Base-by-base conservation (phyloP, 805 yeast genomes). In the Sugiyamaella boreocaroliniensis region DNA sequence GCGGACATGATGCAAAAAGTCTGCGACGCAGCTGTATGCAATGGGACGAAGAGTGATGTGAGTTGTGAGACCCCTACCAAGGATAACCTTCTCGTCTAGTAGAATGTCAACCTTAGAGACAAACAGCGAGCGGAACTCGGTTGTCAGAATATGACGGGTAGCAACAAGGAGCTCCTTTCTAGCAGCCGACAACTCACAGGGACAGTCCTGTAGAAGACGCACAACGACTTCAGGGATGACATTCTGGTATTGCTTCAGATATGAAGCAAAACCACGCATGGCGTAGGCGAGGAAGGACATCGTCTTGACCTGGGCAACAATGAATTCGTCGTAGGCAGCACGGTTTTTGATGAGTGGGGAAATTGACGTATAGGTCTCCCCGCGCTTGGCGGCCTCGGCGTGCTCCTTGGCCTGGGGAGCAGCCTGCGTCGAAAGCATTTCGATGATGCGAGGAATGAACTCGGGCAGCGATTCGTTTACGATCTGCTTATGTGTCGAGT, bases 1-100 rank as follows among this genome's bases (percentile, higher is more conserved):
- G 59, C 97, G 81, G 2, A 92, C 92, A 63, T 88, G 89, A 64
- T 93, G 98, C 50, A 93, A 85, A 61, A 95, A 84, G 64, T 93
- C 99, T 0, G 99, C 98, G 48, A 93, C 92, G 12, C 95, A 88
- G 37, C 95, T 86, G 67, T 90, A 93, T 0, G 98, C 98, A 63
- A 93, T 72, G 0, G 98, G 97, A 59, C 97, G 76, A 50, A 93
- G 75, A 0, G 95, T 87, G 66, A 90, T 97, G 63, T 82, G 83
- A 1, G 95, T 84, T 0, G 99, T 93, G 49, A 93, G 77, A 0
- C 98, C 98, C 58, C 86, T 89, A 29, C 99, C 98, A 50, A 95
- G 81, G 49, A 95, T 74, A 2, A 93, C 89, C 57, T 81, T 78
- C 60, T 90, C 97, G 66, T 92, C 90, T 58, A 93, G 86, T 47